phyloP scores from a whole-genome alignment of 2,329 filamentous ascomycete species.

The Xylaria sp. region DNA sequence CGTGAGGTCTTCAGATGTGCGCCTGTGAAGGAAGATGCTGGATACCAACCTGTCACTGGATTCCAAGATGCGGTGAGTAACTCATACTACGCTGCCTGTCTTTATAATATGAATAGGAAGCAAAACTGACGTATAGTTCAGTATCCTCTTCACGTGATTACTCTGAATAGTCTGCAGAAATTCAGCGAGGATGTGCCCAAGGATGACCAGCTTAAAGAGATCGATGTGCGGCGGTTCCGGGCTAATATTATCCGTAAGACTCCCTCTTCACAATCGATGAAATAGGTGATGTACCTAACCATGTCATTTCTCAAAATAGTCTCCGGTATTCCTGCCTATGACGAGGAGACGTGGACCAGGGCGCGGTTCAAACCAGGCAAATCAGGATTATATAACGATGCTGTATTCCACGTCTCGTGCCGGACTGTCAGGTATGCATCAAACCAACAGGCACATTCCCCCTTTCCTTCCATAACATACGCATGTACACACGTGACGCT shows the following conservation, averaged over 20 bases:
- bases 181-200: slow-evolving; percentile 67
- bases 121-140: slow-evolving; percentile 44
- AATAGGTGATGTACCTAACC: neutral
- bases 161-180: slow-evolving; percentile 69
- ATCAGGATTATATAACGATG: slow-evolving; percentile 57
- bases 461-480: neutral
- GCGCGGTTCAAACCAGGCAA: slow-evolving; percentile 63
- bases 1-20: slow-evolving; percentile 70
- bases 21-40: slow-evolving; percentile 65
- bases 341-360: slow-evolving; percentile 75
- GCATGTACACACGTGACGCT: neutral
- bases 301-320: slow-evolving; percentile 53
- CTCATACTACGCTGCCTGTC: neutral
- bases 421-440: slow-evolving; percentile 68
- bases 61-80: slow-evolving; percentile 74
- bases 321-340: slow-evolving; percentile 70
- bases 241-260: slow-evolving; percentile 74
- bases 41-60: slow-evolving; percentile 72
- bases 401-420: slow-evolving; percentile 66
- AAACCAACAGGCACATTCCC: neutral
- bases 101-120: neutral
- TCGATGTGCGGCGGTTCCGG: slow-evolving; percentile 73
- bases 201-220: slow-evolving; percentile 57
- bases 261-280: neutral
- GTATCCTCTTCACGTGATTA: slow-evolving; percentile 77